Conservation (phyloP, 257 asterid genomes). For the Solanum megistacrolobum region DNA sequence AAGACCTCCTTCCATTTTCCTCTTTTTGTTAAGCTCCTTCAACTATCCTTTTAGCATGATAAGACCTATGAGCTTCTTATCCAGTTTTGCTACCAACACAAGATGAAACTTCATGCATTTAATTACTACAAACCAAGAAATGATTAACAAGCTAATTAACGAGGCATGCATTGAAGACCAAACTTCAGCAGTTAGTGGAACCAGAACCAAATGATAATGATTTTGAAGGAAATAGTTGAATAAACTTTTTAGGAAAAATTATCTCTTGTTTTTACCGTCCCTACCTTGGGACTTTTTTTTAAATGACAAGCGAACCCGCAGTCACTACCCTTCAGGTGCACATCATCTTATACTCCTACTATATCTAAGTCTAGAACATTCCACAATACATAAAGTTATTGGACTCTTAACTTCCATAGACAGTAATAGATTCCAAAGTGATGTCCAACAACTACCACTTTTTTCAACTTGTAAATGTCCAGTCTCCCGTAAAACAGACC, state of each 20-base stretch:
- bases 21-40: neutral
- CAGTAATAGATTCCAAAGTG: neutral
- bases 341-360: neutral
- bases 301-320: neutral
- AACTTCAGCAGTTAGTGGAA: neutral
- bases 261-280: neutral
- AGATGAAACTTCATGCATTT: neutral
- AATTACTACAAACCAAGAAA: neutral
- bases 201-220: neutral
- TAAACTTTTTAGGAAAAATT: neutral
- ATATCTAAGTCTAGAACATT: neutral
- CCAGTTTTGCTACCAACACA: neutral
- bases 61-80: neutral
- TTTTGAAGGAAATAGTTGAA: neutral
- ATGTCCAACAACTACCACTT: neutral
- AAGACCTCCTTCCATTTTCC: neutral
- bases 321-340: neutral
- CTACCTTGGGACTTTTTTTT: neutral
- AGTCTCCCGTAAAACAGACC: neutral
- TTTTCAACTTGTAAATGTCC: neutral
- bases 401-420: neutral
- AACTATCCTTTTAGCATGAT: neutral
- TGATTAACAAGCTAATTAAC: neutral
- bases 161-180: neutral
- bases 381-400: neutral